Percentiles rank a stretch among this genome's conserved stretches.
These are phyloP conservation scores for Lactarius tabidus DNA, from an alignment of 768 basidiomycete species.

Conservation along the genomic window DNA sequence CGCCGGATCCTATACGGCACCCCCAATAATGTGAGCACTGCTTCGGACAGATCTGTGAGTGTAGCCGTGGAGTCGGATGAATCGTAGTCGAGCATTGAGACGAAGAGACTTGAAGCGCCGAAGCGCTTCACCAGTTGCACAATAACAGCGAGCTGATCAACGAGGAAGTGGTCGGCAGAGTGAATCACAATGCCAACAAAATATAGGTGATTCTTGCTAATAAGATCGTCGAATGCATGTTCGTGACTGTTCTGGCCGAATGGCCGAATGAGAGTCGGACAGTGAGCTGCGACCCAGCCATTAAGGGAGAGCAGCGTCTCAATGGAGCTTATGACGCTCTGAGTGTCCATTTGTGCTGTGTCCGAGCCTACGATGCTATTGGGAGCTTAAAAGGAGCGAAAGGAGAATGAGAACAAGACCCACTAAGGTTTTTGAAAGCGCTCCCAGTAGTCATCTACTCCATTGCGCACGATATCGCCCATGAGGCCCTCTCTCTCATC, in stretches of 20 bases:
- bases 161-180: constrained; percentile 97
- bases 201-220: constrained; percentile 79
- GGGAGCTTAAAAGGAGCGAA: not conserved
- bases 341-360: constrained; percentile 85
- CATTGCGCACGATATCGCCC: constrained; percentile 66
- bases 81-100: constrained; percentile 97
- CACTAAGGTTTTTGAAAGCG: constrained; percentile 90
- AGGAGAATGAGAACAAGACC: constrained; percentile 30
- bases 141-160: constrained; percentile 97
- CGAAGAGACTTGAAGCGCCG: constrained; percentile 87
- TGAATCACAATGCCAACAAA: constrained; percentile 95
- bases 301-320: constrained; percentile 94
- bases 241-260: constrained; percentile 89
- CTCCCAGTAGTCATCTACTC: constrained; percentile 86
- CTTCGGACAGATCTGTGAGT: constrained; percentile 90
- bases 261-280: constrained; percentile 89
- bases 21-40: constrained; percentile 88
- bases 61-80: constrained; percentile 95
- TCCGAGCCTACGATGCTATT: constrained; percentile 73
- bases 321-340: constrained; percentile 83
- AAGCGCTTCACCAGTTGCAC: constrained; percentile 91
- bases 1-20: constrained; percentile 89
- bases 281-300: constrained; percentile 96
- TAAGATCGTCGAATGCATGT: constrained; percentile 85
- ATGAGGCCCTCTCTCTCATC: constrained; percentile 83